A percentile compares a stretch with the other conserved stretches of the same genome.
Conservation (phyloP, 371 early-diverging fungal genomes). For the Nematocida sp. region DNA sequence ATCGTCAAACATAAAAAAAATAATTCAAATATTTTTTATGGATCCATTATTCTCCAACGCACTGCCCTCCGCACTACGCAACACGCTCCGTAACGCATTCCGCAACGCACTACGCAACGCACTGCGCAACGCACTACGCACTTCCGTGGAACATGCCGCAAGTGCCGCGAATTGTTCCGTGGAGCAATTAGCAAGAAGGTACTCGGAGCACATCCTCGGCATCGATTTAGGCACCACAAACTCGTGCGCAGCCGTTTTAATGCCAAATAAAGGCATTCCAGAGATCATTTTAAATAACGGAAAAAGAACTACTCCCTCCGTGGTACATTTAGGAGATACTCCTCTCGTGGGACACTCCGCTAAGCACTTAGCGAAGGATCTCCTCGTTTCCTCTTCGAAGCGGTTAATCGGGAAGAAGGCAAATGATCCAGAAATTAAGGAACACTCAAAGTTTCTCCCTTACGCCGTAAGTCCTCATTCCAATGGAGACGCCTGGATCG, state of each 20-base stretch:
- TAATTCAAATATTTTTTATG: too few relatives aligned
- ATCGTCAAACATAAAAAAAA: too few relatives aligned
- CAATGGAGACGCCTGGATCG: constrained; percentile 95
- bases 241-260: constrained; percentile 89
- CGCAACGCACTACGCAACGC: too few relatives aligned
- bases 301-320: constrained; percentile 89
- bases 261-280: constrained; percentile 78
- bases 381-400: constrained; percentile 86
- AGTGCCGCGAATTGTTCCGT: too few relatives aligned
- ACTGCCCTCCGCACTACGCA: too few relatives aligned
- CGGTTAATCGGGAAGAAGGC: constrained; percentile 87
- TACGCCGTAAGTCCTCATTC: constrained; percentile 80
- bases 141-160: too few relatives aligned
- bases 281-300: constrained; percentile 94
- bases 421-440: constrained; percentile 76
- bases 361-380: too few relatives aligned
- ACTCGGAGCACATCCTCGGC: constrained; percentile 71
- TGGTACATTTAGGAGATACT: constrained; percentile 85
- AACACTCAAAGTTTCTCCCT: constrained; percentile 78
- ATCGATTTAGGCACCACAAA: constrained; percentile 99
- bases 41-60: too few relatives aligned
- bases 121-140: too few relatives aligned
- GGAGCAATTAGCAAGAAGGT: too few relatives aligned
- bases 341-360: too few relatives aligned
- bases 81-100: too few relatives aligned